A percentile compares a stretch with the other conserved stretches of the same genome.
Conservation (phyloP, 148 eudicot species). For the Rhododendron williamsianum region DNA sequence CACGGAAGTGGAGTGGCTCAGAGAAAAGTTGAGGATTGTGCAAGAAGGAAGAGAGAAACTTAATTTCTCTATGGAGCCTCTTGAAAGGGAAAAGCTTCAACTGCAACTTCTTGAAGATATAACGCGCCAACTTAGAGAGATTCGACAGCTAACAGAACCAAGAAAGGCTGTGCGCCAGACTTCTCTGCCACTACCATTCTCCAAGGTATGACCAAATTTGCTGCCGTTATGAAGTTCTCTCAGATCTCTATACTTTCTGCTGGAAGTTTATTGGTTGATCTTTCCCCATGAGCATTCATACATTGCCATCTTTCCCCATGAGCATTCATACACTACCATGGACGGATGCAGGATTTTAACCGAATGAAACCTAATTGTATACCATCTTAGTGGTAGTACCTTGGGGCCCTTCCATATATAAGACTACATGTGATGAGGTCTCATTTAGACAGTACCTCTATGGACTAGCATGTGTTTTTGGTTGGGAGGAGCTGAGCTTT, state of each 20-base stretch:
- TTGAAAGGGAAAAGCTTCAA: conserved; percentile 61
- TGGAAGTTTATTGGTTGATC: neutral
- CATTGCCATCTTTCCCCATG: neutral
- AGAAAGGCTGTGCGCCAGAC: conserved; percentile 50
- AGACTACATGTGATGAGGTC: neutral
- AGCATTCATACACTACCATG: neutral
- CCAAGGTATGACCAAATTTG: conserved; percentile 44
- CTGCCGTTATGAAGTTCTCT: neutral
- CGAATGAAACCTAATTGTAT: neutral
- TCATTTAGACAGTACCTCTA: neutral
- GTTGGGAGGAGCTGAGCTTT: neutral
- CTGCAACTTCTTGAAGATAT: conserved; percentile 75
- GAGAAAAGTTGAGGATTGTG: conserved; percentile 62
- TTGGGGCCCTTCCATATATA: neutral
- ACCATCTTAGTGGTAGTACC: neutral
- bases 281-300: neutral
- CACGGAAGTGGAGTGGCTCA: conserved; percentile 60
- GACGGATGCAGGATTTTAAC: neutral
- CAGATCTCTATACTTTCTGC: neutral
- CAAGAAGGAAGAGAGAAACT: conserved; percentile 76
- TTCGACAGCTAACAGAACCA: conserved; percentile 56
- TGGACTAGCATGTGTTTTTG: neutral
- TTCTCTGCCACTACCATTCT: conserved; percentile 59
- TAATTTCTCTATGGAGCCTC: conserved; percentile 40
- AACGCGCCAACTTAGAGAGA: conserved; percentile 59